A percentile compares a stretch with the other conserved stretches of the same genome.
phyloP scores from a whole-genome alignment of 768 basidiomycete genomes.

The Strobilomyces echinocephalus region DNA sequence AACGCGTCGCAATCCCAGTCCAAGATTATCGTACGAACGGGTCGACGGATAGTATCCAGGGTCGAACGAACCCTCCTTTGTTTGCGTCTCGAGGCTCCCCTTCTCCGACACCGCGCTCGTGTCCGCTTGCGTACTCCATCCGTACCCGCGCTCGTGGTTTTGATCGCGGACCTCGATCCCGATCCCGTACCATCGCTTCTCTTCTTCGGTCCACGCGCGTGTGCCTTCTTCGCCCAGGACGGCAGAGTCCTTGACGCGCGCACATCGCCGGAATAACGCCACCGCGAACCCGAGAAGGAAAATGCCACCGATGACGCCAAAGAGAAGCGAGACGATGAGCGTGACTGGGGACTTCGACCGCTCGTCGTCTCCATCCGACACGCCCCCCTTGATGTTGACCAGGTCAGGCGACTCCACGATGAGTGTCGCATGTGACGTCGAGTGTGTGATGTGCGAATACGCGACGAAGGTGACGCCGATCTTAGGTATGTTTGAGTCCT shows the following conservation, averaged over 20 bases:
- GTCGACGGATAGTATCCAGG: conserved; percentile 16
- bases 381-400: conserved; percentile 34
- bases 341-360: conserved; percentile 46
- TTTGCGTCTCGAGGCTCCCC: conserved; percentile 28
- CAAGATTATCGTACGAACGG: conserved; percentile 24
- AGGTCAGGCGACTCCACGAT: conserved; percentile 41
- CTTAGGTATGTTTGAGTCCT: conserved; percentile 36
- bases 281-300: conserved; percentile 51
- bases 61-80: conserved; percentile 15
- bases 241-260: conserved; percentile 56
- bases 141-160: conserved; percentile 24
- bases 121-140: conserved; percentile 29
- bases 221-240: conserved; percentile 55
- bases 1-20: conserved; percentile 49
- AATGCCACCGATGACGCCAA: conserved; percentile 59
- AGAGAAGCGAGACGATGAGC: conserved; percentile 56
- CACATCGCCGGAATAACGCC: conserved; percentile 51
- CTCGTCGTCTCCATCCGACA: conserved; percentile 36
- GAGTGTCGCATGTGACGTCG: conserved; percentile 64
- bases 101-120: conserved; percentile 28
- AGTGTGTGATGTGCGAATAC: conserved; percentile 60
- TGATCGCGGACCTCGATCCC: conserved; percentile 24
- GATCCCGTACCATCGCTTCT: conserved; percentile 67
- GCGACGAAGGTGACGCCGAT: conserved; percentile 61
- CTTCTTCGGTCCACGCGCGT: conserved; percentile 56